Evolutionary conservation across 768 basidiomycete species (phyloP).

Genomic region (Tulasnella calospora): DNA sequence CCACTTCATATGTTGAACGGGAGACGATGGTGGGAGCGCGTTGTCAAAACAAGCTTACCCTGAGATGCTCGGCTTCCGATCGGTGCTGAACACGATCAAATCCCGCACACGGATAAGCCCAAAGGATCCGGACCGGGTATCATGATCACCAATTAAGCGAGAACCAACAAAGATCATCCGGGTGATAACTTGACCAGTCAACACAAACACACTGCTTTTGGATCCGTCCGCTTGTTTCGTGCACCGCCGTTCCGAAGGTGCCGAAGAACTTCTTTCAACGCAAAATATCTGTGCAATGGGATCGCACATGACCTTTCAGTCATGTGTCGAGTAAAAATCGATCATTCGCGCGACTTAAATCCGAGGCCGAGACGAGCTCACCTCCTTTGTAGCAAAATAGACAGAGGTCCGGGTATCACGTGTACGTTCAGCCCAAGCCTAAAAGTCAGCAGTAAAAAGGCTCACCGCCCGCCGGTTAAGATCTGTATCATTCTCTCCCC

Average conservation of each 20-base stretch:
- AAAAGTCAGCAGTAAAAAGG: background rate
- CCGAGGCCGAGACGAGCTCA: conserved; percentile 5
- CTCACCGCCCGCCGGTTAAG: background rate
- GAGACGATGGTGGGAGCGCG: background rate
- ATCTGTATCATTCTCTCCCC: background rate
- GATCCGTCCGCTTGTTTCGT: background rate
- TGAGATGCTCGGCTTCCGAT: too few species aligned
- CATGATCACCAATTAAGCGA: background rate
- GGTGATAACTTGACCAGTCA: background rate
- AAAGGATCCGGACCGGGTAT: background rate
- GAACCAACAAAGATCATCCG: background rate
- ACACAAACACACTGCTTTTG: background rate
- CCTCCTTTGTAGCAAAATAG: background rate
- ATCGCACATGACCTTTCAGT: background rate
- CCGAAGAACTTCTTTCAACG: background rate
- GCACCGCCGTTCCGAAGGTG: background rate
- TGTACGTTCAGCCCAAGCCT: background rate
- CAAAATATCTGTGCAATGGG: background rate
- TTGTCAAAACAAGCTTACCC: background rate
- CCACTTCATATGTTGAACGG: background rate
- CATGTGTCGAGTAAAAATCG: background rate
- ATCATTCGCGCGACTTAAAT: background rate
- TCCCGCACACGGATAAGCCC: too few species aligned
- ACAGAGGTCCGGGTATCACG: background rate
- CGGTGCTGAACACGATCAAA: too few species aligned